Evolutionary conservation across 306 rosid genomes (phyloP), one percentile per base, ranked within the genome.

Genomic region (Begonia masoniana): DNA sequence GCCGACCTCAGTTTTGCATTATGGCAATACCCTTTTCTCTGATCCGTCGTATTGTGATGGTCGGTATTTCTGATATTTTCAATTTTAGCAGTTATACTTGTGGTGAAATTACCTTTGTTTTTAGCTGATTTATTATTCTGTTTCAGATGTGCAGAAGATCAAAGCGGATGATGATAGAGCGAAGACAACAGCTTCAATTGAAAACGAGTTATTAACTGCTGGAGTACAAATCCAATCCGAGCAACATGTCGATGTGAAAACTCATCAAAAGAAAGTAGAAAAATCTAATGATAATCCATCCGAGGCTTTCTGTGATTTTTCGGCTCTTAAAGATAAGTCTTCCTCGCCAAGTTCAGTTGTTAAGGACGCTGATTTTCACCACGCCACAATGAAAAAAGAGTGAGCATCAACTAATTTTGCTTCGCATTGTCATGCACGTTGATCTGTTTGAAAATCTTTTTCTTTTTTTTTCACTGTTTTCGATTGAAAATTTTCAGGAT

Each of bases 401-500:
- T 31, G 39, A 31, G 39, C 39, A 31, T 31, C 39, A 6, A 31
- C 39, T 5, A 5, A 31, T 31, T 60, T 42, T 57, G 50, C 48
- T 42, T 53, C 16, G 50, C 12, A 9, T 51, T 53, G 24, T 14
- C 41, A 24, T 31, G 13, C 49, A 56, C 43, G 52, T 62, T 14
- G 15, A 6, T 51, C 5, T 43, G 13, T 68, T 43, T 16, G 59
- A 35, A 46, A 23, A 45, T 65, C n/a, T 15, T 49, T 67, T 51
- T 42, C 56, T 58, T 57, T 17, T 17, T 17, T 10, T 11, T 63
- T 17, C 62, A 13, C 57, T 36, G 50, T 12, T 23, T 48, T 55
- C 54, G 9, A 31, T 31, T 31, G 58, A 71, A 55, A 52, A 56
- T 53, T 54, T 66, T 55, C 50, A 81, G 88, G 78, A 51, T 55